These are phyloP conservation scores for Picocystis salinarum DNA, from an alignment of 139 green algal species.

Conservation along the genomic window DNA sequence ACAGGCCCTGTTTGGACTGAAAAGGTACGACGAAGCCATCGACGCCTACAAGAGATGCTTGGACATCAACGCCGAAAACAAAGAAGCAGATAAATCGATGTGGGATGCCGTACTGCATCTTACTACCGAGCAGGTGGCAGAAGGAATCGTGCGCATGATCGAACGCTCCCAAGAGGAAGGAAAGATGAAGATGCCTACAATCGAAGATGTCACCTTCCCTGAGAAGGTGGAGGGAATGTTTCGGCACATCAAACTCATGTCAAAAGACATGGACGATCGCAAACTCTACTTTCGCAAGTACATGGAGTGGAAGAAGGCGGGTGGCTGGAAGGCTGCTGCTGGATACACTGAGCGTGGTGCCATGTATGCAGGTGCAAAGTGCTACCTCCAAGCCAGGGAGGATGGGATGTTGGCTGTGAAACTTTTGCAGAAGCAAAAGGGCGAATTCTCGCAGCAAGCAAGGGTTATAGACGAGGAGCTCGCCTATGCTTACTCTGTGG, in stretches of 20 bases:
- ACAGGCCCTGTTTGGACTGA: conserved; percentile 16
- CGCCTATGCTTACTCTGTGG: conserved; percentile 6
- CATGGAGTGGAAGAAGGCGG: conserved; percentile 15
- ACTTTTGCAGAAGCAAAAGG: no score
- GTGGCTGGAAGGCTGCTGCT: conserved; percentile 2
- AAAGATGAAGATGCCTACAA: no score
- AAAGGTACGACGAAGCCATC: conserved; percentile 9
- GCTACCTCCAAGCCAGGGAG: conserved; percentile 8
- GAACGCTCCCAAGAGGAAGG: no score
- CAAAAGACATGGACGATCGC: conserved; percentile 3
- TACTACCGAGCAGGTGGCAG: conserved; percentile 17
- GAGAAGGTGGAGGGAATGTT: conserved; percentile 17
- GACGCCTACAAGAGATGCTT: conserved; percentile 13
- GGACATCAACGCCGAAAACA: conserved; percentile 2
- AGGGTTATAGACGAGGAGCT: no score
- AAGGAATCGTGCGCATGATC: conserved; percentile 11
- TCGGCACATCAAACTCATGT: conserved; percentile 3
- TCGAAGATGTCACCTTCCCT: neutral
- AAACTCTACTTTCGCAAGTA: conserved; percentile 12
- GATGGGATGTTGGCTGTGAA: conserved; percentile 12
- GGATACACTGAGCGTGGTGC: conserved; percentile 13
- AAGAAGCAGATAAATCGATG: conserved; percentile 12
- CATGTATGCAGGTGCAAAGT: conserved; percentile 8
- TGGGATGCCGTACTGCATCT: conserved; percentile 15
- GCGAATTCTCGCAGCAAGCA: no score